A percentile compares a stretch with the other conserved stretches of the same genome.
phyloP scores from a whole-genome alignment of 257 asterid species.

The Solanum okadae region DNA sequence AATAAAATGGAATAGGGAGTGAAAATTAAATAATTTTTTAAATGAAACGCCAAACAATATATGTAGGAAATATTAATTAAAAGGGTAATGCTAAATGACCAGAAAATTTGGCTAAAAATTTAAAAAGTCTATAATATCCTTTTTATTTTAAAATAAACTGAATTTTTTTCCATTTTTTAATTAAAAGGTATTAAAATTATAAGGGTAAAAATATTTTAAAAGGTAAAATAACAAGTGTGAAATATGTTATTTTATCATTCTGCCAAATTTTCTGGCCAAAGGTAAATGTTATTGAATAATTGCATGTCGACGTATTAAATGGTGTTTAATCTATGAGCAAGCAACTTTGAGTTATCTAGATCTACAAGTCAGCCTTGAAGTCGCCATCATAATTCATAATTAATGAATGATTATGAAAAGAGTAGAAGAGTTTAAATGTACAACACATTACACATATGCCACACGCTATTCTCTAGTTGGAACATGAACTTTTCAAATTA shows the following conservation, averaged over 20 bases:
- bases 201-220: too few species aligned
- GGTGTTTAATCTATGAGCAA: neutral
- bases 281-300: neutral
- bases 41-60: neutral
- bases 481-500: neutral
- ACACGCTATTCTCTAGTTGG: neutral
- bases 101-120: too few species aligned
- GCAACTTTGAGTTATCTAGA: neutral
- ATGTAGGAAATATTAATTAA: neutral
- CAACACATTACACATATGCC: neutral
- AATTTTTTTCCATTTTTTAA: too few species aligned
- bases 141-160: too few species aligned
- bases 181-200: too few species aligned
- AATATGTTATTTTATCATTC: too few species aligned
- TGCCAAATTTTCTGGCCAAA: too few species aligned
- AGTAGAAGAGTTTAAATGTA: neutral
- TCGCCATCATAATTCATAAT: neutral
- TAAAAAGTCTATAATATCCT: too few species aligned
- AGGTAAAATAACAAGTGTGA: too few species aligned
- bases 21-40: neutral
- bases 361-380: neutral
- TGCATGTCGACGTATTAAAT: neutral
- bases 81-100: neutral
- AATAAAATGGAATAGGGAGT: neutral
- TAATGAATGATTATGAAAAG: neutral